Percentiles rank a stretch among this genome's conserved stretches.
Conservation (phyloP, 148 eudicot species). For the Gaultheria prostrata region DNA sequence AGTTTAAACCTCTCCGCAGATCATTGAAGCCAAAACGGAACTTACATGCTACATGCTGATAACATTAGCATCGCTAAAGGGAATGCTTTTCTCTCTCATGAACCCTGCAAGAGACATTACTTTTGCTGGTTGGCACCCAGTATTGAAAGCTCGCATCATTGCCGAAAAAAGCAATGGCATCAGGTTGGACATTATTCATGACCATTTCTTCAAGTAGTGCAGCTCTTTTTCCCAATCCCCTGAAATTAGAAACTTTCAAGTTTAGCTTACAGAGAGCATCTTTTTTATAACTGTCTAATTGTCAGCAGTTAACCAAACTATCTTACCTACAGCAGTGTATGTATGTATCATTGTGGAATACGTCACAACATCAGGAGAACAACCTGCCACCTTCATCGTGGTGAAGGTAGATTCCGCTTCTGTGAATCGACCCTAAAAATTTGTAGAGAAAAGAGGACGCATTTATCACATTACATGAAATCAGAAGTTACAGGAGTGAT, state of each 20-base stretch:
- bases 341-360: constrained; percentile 81
- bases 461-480: constrained; percentile 12
- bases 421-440: constrained; percentile 60
- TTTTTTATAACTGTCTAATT: neutral
- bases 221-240: constrained; percentile 70
- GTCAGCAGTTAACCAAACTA: constrained; percentile 12
- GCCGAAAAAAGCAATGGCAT: constrained; percentile 79
- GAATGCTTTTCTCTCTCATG: constrained; percentile 65
- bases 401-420: constrained; percentile 72
- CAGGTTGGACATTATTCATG: constrained; percentile 60
- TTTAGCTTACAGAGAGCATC: neutral
- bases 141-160: constrained; percentile 80
- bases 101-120: constrained; percentile 54
- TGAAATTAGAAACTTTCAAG: constrained; percentile 25
- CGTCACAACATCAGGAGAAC: constrained; percentile 73
- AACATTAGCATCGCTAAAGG: constrained; percentile 61
- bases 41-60: constrained; percentile 92
- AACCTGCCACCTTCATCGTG: constrained; percentile 57
- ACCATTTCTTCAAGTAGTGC: constrained; percentile 78
- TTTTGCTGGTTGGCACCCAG: constrained; percentile 72
- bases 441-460: neutral
- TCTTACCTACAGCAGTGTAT: constrained; percentile 62
- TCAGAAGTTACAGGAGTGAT: constrained; percentile 10
- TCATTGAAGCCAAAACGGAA: constrained; percentile 12
- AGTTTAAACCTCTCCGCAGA: neutral